Base-by-base conservation (phyloP, 2,329 filamentous ascomycete species). In the Eutypella sp. region DNA sequence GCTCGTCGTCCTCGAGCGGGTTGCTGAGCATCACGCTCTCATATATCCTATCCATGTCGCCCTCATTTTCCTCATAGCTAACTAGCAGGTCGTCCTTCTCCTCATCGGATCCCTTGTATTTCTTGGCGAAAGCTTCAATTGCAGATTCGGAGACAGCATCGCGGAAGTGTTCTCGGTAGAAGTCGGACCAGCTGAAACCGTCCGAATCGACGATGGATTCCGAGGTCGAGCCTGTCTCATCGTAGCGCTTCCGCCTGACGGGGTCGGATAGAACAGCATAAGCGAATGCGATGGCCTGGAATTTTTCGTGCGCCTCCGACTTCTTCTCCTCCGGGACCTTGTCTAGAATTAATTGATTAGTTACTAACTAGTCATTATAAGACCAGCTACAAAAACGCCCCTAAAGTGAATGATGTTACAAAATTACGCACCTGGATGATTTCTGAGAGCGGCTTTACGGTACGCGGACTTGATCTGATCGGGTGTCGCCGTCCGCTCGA, bases 251-350 rank as follows among this genome's bases (percentile, higher is more conserved):
- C 55, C 93, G 87, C 44, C 93, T 82, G 18, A 76, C 75, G 19
- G 85, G 76, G 57, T 96, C 89, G 25, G 89, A 96, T 29, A 99
- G 86, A 41, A 99, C 81, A 27, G 90, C 92, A 62, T 97, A 96
- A 43, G 93, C 92, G 60, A 96, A 92, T 20, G 92, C 92, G 56
- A 99, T 83, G 56, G 86, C 76, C 67, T 99, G 93, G 66, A 99
- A 99, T 44, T 79, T 85, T 49, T 76, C 74, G 57, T 96, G 85
- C 2, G 93, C 92, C 36, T 77, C 71, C 22, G 83, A 76, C 60
- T 89, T 89, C 43, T 84, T 71, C 19, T 82, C 75, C 1, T 79
- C 73, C 15, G 80, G 55, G 4, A 83, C 88, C 72, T 96, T 96
- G 76, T 96, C 90, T 86, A 47, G 22, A 37, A n/a, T 22, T 23